A percentile compares a stretch with the other conserved stretches of the same genome.
Evolutionary conservation across 192 early-diverging fungal genomes (phyloP).

Genomic region (Coemansia sp.): DNA sequence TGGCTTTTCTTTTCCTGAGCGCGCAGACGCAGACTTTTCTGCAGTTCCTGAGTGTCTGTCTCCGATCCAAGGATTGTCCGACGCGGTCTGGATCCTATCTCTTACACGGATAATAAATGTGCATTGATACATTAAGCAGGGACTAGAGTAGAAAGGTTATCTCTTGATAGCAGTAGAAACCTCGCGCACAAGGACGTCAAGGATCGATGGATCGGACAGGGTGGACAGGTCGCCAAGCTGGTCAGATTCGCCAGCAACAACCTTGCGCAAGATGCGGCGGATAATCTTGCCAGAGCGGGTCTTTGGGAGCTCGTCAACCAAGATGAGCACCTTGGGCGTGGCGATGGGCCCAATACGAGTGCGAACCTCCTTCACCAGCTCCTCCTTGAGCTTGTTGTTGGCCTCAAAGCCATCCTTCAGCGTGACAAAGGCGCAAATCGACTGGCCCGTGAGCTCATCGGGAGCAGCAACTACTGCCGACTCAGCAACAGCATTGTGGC

Average conservation of each 20-base stretch:
- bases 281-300: slow-evolving; percentile 97
- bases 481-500: slow-evolving; percentile 81
- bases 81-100: neutral
- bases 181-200: slow-evolving; percentile 59
- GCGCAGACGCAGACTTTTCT: neutral
- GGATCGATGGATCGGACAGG: slow-evolving; percentile 77
- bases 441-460: slow-evolving; percentile 91
- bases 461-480: slow-evolving; percentile 86
- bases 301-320: slow-evolving; percentile 91
- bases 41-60: neutral
- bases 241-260: slow-evolving; percentile 81
- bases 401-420: slow-evolving; percentile 69
- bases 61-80: neutral
- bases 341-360: slow-evolving; percentile 93
- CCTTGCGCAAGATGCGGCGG: slow-evolving; percentile 92
- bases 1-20: slow-evolving; percentile 13
- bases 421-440: slow-evolving; percentile 84
- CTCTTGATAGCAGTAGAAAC: slow-evolving; percentile 35
- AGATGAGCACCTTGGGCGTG: slow-evolving; percentile 82
- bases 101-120: neutral
- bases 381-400: slow-evolving; percentile 57
- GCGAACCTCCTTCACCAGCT: slow-evolving; percentile 78
- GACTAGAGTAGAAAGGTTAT: neutral
- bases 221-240: slow-evolving; percentile 89
- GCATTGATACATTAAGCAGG: neutral